Conservation (phyloP, 2,329 filamentous ascomycete species). For the Plectosphaerella plurivora region DNA sequence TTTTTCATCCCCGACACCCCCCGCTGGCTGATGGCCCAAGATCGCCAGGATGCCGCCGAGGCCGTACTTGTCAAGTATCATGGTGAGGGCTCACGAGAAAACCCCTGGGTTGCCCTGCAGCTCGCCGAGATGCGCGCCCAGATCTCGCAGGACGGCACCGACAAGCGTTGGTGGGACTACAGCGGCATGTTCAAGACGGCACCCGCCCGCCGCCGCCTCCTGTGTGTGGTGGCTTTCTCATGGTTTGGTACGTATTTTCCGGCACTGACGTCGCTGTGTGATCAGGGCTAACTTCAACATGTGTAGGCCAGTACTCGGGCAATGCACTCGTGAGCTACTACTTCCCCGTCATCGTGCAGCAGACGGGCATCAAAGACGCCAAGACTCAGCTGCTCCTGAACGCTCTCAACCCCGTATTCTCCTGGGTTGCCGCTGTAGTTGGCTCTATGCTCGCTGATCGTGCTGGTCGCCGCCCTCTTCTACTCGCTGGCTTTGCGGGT, state of each 20-base stretch:
- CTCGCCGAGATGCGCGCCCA: constrained; percentile 43
- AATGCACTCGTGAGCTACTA: constrained; percentile 46
- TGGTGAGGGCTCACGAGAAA: constrained; percentile 43
- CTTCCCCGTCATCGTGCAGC: constrained; percentile 30
- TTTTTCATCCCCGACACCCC: constrained; percentile 43
- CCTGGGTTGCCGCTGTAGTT: constrained; percentile 45
- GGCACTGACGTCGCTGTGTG: too few relatives aligned
- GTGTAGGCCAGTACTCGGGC: constrained; percentile 49
- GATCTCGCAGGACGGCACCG: constrained; percentile 43
- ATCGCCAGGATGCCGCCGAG: constrained; percentile 33
- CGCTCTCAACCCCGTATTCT: constrained; percentile 49
- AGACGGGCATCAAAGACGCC: constrained; percentile 45
- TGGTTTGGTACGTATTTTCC: too few relatives aligned
- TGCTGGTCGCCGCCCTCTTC: constrained; percentile 51
- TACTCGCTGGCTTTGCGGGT: constrained; percentile 42
- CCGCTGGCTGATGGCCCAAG: constrained; percentile 39
- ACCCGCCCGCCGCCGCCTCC: constrained; percentile 42
- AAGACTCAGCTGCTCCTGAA: constrained; percentile 45
- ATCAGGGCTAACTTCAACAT: too few relatives aligned
- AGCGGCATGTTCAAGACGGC: constrained; percentile 45
- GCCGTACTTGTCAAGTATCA: constrained; percentile 43
- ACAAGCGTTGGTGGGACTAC: constrained; percentile 55
- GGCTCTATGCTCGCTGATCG: constrained; percentile 53
- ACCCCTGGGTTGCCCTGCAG: constrained; percentile 47
- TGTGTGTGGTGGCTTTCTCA: constrained; percentile 46